Conservation (phyloP, 176 grass and related monocot genomes). For the Aegilops longissima region DNA sequence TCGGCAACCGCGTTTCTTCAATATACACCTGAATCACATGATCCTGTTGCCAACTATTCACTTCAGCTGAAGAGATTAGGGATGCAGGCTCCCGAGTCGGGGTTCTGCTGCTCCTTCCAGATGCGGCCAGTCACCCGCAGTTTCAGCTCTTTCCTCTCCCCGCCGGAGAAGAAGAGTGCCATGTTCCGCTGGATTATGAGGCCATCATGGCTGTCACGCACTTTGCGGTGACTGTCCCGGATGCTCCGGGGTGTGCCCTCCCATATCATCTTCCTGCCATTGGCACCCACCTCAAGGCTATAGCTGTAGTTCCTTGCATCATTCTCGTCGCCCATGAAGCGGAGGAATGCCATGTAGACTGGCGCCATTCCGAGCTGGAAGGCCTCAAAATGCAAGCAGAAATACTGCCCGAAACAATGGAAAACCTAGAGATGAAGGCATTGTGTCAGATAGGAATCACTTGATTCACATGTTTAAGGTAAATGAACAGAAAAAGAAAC, state of each 20-base stretch:
- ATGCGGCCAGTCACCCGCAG: slow-evolving; percentile 33
- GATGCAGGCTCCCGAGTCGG: slow-evolving; percentile 25
- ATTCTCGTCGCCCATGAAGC: slow-evolving; percentile 30
- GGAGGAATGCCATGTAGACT: slow-evolving; percentile 37
- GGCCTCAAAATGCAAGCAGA: slow-evolving; percentile 40
- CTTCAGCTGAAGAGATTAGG: slow-evolving; percentile 36
- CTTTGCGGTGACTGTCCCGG: slow-evolving; percentile 39
- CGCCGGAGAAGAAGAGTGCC: slow-evolving; percentile 35
- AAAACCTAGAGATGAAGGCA: slow-evolving; percentile 15
- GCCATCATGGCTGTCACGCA: slow-evolving; percentile 28
- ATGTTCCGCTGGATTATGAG: slow-evolving; percentile 39
- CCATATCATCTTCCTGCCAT: slow-evolving; percentile 40
- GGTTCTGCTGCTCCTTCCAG: slow-evolving; percentile 34
- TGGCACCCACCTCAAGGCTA: slow-evolving; percentile 33
- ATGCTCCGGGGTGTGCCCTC: slow-evolving; percentile 27
- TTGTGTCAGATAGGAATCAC: background rate
- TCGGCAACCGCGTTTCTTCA: slow-evolving; percentile 9
- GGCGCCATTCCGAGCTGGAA: slow-evolving; percentile 35
- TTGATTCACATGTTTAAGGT: background rate
- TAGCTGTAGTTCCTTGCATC: slow-evolving; percentile 25
- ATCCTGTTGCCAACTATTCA: background rate
- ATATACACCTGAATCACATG: slow-evolving; percentile 33
- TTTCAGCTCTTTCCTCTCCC: slow-evolving; percentile 33
- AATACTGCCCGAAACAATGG: slow-evolving; percentile 38
- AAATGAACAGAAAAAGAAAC: background rate